Percentiles rank a stretch among this genome's conserved stretches.
phyloP scores from a whole-genome alignment of 495 filamentous ascomycete genomes.

The Hypoxylon rickii region DNA sequence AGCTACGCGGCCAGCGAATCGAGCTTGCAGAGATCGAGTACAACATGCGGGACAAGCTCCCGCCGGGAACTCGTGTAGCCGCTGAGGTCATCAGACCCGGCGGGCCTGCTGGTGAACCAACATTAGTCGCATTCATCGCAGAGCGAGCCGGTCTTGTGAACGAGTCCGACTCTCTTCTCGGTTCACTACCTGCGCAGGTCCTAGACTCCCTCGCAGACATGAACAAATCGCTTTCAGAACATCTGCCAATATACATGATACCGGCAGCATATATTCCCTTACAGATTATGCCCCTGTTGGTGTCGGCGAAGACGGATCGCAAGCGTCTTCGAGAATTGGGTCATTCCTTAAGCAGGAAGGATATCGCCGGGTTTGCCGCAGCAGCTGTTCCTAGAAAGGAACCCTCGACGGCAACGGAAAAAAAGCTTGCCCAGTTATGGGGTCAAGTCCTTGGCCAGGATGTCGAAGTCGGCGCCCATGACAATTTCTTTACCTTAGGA shows the following conservation, averaged over 20 bases:
- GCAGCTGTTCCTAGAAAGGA: slow-evolving; percentile 25
- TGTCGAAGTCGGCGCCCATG: slow-evolving; percentile 35
- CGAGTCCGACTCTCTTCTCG: slow-evolving; percentile 25
- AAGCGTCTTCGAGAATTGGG: slow-evolving; percentile 55
- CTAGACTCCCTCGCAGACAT: slow-evolving; percentile 35
- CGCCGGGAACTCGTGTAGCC: slow-evolving; percentile 38
- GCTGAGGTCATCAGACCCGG: slow-evolving; percentile 52
- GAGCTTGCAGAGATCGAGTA: slow-evolving; percentile 70
- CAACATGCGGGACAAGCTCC: slow-evolving; percentile 49
- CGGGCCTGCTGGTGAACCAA: slow-evolving; percentile 41
- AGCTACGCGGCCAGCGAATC: slow-evolving; percentile 67
- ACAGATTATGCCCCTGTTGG: slow-evolving; percentile 56
- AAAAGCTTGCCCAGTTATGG: slow-evolving; percentile 38
- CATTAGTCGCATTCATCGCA: slow-evolving; percentile 47
- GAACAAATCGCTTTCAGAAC: slow-evolving; percentile 41
- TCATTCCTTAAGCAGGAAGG: slow-evolving; percentile 39
- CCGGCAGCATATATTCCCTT: slow-evolving; percentile 66
- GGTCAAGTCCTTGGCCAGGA: slow-evolving; percentile 36
- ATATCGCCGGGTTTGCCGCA: slow-evolving; percentile 35
- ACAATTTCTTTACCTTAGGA: slow-evolving; percentile 59
- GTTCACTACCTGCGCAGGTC: slow-evolving; percentile 36
- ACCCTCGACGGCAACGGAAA: slow-evolving; percentile 39
- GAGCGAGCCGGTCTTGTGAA: slow-evolving; percentile 33
- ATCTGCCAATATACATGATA: slow-evolving; percentile 61
- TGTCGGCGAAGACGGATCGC: slow-evolving; percentile 66